phyloP scores from a whole-genome alignment of 495 filamentous ascomycete species.

The Oidiodendron maius region DNA sequence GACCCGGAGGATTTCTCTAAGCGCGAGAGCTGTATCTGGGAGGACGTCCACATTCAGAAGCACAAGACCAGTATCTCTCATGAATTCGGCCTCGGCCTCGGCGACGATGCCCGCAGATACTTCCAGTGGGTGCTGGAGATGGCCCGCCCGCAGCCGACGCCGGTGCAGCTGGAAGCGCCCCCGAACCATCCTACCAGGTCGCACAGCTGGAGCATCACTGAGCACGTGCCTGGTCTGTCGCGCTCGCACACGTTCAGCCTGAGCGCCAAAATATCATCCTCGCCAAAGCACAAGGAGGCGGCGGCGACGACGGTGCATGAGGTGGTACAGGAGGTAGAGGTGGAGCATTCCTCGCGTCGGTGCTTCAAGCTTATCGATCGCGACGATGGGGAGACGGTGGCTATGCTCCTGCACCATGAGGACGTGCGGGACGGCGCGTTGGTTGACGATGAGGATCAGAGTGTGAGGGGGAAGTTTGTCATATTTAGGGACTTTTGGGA shows the following conservation, averaged over 20 bases:
- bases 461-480: neutral
- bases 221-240: neutral
- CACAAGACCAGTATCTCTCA: neutral
- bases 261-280: neutral
- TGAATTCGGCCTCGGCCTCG: neutral
- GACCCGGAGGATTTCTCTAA: neutral
- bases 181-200: neutral
- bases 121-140: too few relatives aligned
- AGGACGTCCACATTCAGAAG: neutral
- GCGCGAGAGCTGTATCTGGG: neutral
- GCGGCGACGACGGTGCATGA: too few relatives aligned
- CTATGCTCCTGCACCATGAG: neutral
- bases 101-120: neutral
- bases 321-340: too few relatives aligned
- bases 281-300: neutral
- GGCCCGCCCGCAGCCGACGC: neutral
- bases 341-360: too few relatives aligned
- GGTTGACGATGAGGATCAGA: neutral
- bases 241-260: neutral
- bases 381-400: neutral
- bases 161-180: neutral
- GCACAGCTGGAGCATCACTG: neutral
- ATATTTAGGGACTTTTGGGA: neutral
- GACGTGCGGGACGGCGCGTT: neutral
- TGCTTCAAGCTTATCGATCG: neutral